Evolutionary conservation across 2,329 filamentous ascomycete genomes (phyloP).

Genomic region (Coniochaeta prunicola): DNA sequence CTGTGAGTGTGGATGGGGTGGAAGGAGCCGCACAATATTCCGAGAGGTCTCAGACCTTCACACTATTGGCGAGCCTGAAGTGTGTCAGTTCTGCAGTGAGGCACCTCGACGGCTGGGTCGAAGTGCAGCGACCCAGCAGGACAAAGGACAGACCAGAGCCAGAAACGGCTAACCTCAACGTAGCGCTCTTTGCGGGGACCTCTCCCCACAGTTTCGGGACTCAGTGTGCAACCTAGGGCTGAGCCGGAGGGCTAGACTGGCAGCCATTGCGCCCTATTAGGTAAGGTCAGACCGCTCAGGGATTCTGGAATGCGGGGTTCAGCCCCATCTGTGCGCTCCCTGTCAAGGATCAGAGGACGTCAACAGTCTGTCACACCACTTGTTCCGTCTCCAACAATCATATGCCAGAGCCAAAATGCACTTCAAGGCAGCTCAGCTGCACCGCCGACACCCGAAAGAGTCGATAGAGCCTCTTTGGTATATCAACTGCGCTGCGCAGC

Average conservation of each 20-base stretch:
- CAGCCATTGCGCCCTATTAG: background rate
- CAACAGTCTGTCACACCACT: background rate
- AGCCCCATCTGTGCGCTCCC: background rate
- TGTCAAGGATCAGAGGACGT: background rate
- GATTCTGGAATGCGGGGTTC: background rate
- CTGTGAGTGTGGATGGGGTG: background rate
- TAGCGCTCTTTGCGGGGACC: background rate
- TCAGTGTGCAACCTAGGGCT: background rate
- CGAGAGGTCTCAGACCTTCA: background rate
- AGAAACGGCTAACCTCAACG: background rate
- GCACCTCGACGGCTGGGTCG: background rate
- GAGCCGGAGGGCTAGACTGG: background rate
- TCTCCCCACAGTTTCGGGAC: background rate
- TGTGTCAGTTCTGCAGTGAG: background rate
- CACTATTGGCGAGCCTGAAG: background rate
- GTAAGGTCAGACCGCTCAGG: background rate
- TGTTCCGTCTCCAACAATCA: background rate
- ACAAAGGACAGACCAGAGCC: background rate
- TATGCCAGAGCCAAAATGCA: background rate
- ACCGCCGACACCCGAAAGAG: background rate
- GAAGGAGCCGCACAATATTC: background rate
- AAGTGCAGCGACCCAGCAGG: background rate
- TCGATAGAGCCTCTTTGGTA: background rate
- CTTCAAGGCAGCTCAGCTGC: background rate
- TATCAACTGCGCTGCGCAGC: background rate